Evolutionary conservation across 768 basidiomycete genomes (phyloP).

Genomic region (Agrocybe chaxingu): DNA sequence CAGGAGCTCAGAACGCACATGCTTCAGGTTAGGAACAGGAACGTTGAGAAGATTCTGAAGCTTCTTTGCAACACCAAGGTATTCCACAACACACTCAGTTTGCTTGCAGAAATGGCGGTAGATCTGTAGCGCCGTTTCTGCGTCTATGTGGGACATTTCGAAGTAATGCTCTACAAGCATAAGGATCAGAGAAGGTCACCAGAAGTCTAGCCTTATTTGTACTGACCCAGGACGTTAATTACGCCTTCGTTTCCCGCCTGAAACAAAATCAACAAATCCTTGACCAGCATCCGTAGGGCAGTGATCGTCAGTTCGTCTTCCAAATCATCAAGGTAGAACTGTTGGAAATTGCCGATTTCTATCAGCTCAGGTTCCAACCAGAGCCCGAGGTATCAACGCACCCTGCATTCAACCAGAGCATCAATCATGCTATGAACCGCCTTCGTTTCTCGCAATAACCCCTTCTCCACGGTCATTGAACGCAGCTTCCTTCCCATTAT

Average conservation of each 20-base stretch:
- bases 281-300: conserved; percentile 90
- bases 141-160: conserved; percentile 96
- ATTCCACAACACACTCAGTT: conserved; percentile 91
- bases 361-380: no score
- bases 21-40: conserved; percentile 90
- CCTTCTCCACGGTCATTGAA: conserved; percentile 94
- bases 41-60: conserved; percentile 92
- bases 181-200: conserved; percentile 2
- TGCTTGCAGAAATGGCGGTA: conserved; percentile 95
- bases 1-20: conserved; percentile 43
- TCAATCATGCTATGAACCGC: conserved; percentile 90
- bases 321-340: conserved; percentile 94
- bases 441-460: conserved; percentile 87
- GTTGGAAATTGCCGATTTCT: no score
- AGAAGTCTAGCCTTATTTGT: no score
- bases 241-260: conserved; percentile 97
- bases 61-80: conserved; percentile 87
- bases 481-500: conserved; percentile 81
- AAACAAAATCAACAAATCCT: conserved; percentile 92
- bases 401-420: conserved; percentile 81
- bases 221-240: conserved; percentile 71
- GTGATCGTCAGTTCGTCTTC: conserved; percentile 89
- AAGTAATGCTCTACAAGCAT: conserved; percentile 84
- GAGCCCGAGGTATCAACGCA: conserved; percentile 34
- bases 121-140: conserved; percentile 75